Percentiles rank a stretch among this genome's conserved stretches.
phyloP scores from a whole-genome alignment of 345 rosid genomes.

The Bruguiera gymnorhiza region DNA sequence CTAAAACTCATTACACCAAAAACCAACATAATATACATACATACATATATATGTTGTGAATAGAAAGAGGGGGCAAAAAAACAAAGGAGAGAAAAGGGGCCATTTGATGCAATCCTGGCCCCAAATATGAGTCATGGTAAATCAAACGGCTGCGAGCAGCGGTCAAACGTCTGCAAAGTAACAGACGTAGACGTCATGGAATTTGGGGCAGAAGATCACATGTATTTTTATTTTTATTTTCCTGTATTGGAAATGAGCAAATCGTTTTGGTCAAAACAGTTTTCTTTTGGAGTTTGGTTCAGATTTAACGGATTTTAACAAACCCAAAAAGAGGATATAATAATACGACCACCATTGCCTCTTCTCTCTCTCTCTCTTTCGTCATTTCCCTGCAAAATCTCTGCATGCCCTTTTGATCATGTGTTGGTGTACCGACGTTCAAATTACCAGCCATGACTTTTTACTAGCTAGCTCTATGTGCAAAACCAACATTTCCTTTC shows the following conservation, averaged over 20 bases:
- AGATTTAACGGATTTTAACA: conserved; percentile 7
- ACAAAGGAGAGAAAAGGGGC: too few species aligned
- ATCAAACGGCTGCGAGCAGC: neutral
- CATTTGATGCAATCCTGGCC: too few species aligned
- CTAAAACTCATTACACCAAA: too few species aligned
- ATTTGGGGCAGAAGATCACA: neutral
- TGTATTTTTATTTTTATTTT: neutral
- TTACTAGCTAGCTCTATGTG: too few species aligned
- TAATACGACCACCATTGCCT: neutral
- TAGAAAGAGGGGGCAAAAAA: too few species aligned
- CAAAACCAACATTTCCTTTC: too few species aligned
- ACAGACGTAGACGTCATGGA: neutral
- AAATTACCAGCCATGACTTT: too few species aligned
- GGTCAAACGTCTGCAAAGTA: neutral
- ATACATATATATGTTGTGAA: too few species aligned
- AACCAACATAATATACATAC: too few species aligned
- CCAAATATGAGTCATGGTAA: neutral
- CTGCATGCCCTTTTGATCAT: neutral
- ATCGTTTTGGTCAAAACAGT: conserved; percentile 11
- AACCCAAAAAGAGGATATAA: neutral
- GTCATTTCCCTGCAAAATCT: neutral
- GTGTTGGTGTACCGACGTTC: too few species aligned
- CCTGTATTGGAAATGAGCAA: conserved; percentile 8
- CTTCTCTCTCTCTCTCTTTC: neutral
- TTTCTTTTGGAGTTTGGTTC: neutral